Conservation (phyloP, 768 basidiomycete species). For the Lactarius vividus region DNA sequence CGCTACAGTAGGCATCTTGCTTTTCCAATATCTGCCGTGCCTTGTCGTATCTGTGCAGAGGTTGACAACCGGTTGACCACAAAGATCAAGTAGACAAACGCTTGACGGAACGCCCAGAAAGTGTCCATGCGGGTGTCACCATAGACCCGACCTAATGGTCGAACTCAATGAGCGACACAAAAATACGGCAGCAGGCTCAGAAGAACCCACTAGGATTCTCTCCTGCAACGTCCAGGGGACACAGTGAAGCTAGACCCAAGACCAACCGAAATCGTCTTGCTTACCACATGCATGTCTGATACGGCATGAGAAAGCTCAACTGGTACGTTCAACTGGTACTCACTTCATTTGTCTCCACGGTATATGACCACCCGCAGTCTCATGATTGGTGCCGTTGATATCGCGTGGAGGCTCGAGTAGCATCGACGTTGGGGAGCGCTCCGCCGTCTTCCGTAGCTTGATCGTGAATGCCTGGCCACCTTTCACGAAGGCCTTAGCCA, state of each 20-base stretch:
- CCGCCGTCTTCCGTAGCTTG: slow-evolving; percentile 70
- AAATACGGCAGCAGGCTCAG: background rate
- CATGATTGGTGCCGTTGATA: slow-evolving; percentile 49
- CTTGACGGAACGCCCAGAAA: slow-evolving; percentile 65
- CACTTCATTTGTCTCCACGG: slow-evolving; percentile 80
- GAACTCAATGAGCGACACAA: slow-evolving; percentile 2
- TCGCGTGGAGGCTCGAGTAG: slow-evolving; percentile 71
- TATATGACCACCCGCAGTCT: slow-evolving; percentile 42
- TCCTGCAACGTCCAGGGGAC: slow-evolving; percentile 35
- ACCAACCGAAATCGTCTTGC: background rate
- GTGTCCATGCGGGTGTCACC: slow-evolving; percentile 62
- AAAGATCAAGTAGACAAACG: slow-evolving; percentile 32
- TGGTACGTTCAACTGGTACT: slow-evolving; percentile 27
- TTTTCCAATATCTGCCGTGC: slow-evolving; percentile 62
- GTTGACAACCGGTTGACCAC: slow-evolving; percentile 55
- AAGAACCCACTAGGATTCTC: slow-evolving; percentile 51
- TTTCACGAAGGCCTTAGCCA: slow-evolving; percentile 28
- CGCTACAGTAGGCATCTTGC: slow-evolving; percentile 67
- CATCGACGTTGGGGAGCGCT: slow-evolving; percentile 71
- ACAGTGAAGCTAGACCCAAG: slow-evolving; percentile 6
- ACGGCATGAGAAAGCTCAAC: slow-evolving; percentile 3
- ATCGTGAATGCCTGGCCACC: slow-evolving; percentile 77
- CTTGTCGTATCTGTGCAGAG: slow-evolving; percentile 50
- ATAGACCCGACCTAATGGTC: slow-evolving; percentile 26
- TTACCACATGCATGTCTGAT: slow-evolving; percentile 59